Evolutionary conservation across 352 stramenopile species (phyloP), one percentile per base, ranked within the genome.

Genomic region (Pythium sukuiense): DNA sequence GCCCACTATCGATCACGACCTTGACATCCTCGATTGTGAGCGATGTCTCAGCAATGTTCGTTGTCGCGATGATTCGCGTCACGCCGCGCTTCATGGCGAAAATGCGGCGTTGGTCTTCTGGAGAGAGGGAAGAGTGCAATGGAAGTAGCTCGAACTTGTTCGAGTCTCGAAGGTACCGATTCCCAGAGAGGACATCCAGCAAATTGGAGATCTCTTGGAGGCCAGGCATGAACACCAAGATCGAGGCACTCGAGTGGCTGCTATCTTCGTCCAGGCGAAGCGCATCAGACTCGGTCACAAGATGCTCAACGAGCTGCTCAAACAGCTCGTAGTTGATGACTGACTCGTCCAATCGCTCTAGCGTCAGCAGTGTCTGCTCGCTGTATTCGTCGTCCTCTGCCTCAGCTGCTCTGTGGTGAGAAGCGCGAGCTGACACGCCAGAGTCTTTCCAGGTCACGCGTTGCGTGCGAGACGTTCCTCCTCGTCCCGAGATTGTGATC

Each of bases 31-130:
- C 90, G 58, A 99, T 98, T 2, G 96, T 99, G 8, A 99, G 64
- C 6, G 90, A 98, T 1, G 96, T 99, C 69, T 99, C 96, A 14
- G 96, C 97, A 57, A 99, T 98, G 70, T 99, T 99, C 7, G 96
- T 99, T n/a, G 91, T 85, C 14, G 98, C 84, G 29, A 99, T 97
- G 50, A 99, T 90, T 59, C 98, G 98, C 71, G 89, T 63, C 61
- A 89, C 57, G 39, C 79, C 73, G 4, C 63, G 48, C 6, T 65
- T 54, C 62, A 88, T 83, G 20, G 88, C 73, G 68, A 99, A 99
- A 18, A 99, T 96, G 11, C 79, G 79, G 8, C 93, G 83, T 71
- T 99, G 97, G 55, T 99, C 96, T 37, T 96, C 79, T 2, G 87
- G 86, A 6, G 93, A 95, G 20, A 99, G 85, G 12, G 90, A 97